A percentile compares a stretch with the other conserved stretches of the same genome.
Conservation (phyloP, 208 protist genomes). For the Herpetomonas muscarum region DNA sequence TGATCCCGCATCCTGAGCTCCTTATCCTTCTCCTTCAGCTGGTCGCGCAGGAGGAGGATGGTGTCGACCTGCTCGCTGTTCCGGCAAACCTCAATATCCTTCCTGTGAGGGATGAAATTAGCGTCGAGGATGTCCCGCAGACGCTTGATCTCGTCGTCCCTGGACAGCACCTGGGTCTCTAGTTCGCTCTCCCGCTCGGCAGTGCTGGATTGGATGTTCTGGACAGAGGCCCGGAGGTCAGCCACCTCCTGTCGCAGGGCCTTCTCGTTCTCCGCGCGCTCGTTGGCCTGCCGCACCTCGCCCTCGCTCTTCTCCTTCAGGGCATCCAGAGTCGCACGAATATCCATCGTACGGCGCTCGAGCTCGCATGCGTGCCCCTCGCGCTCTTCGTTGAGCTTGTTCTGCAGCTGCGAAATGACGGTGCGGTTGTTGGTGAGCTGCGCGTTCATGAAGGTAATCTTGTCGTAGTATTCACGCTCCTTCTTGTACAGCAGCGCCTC, state of each 20-base stretch:
- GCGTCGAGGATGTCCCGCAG: conserved; percentile 65
- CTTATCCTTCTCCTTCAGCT: conserved; percentile 34
- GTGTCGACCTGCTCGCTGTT: conserved; percentile 20
- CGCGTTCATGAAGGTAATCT: conserved; percentile 85
- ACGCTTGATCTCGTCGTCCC: conserved; percentile 56
- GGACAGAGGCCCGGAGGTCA: conserved; percentile 26
- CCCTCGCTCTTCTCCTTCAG: conserved; percentile 19
- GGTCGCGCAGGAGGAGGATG: conserved; percentile 35
- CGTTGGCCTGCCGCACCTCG: conserved; percentile 8
- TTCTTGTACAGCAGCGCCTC: conserved; percentile 55
- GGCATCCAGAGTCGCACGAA: conserved; percentile 27
- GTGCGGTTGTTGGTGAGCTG: conserved; percentile 81
- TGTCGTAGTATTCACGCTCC: conserved; percentile 79
- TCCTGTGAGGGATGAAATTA: conserved; percentile 74
- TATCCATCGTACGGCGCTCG: conserved; percentile 19
- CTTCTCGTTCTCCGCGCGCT: conserved; percentile 25
- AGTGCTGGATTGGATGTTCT: conserved; percentile 26
- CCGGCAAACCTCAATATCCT: conserved; percentile 33
- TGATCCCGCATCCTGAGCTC: conserved; percentile 41
- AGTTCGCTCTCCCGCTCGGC: conserved; percentile 24
- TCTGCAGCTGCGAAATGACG: conserved; percentile 60
- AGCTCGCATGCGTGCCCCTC: conserved; percentile 34
- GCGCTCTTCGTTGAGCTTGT: conserved; percentile 49
- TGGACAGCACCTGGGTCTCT: conserved; percentile 20
- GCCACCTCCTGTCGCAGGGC: conserved; percentile 47